Evolutionary conservation across 2,329 filamentous ascomycete species (phyloP).

Genomic region (Aspergillus caelatus): DNA sequence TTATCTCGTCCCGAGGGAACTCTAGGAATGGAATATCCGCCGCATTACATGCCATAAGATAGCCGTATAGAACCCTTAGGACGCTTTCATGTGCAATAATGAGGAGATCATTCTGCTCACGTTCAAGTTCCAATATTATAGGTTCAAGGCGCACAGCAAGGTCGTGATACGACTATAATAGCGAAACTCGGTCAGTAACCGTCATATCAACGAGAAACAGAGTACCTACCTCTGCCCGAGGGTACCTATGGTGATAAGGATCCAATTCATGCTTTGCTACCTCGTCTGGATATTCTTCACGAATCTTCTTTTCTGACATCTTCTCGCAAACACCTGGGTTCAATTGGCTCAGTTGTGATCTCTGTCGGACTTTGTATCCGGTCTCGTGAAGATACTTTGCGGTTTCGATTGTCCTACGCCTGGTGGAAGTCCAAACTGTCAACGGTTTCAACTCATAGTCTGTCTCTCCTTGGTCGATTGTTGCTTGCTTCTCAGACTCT

Average conservation of each 20-base stretch:
- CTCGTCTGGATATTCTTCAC: constrained; percentile 83
- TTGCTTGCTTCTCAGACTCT: constrained; percentile 73
- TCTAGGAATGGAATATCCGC: constrained; percentile 90
- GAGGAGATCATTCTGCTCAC: constrained; percentile 94
- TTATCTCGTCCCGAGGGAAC: constrained; percentile 95
- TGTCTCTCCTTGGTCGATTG: constrained; percentile 69
- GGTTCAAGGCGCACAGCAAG: constrained; percentile 96
- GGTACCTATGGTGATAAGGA: constrained; percentile 96
- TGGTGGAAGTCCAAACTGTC: constrained; percentile 92
- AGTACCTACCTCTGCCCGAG: constrained; percentile 76
- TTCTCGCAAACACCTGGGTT: constrained; percentile 96
- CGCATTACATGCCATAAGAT: constrained; percentile 97
- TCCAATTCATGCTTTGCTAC: constrained; percentile 90
- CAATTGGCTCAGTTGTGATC: constrained; percentile 95
- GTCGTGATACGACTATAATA: constrained; percentile 85
- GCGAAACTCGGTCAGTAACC: neutral
- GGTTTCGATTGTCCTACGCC: constrained; percentile 87
- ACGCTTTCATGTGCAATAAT: constrained; percentile 98
- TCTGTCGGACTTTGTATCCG: constrained; percentile 84
- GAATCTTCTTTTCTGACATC: constrained; percentile 81
- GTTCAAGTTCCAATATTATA: constrained; percentile 94
- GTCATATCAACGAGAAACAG: neutral
- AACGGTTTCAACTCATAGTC: constrained; percentile 75
- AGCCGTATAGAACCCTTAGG: constrained; percentile 93
- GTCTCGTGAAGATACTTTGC: constrained; percentile 75